phyloP scores from a whole-genome alignment of 495 filamentous ascomycete species.

The Hyaloscypha finlandica region DNA sequence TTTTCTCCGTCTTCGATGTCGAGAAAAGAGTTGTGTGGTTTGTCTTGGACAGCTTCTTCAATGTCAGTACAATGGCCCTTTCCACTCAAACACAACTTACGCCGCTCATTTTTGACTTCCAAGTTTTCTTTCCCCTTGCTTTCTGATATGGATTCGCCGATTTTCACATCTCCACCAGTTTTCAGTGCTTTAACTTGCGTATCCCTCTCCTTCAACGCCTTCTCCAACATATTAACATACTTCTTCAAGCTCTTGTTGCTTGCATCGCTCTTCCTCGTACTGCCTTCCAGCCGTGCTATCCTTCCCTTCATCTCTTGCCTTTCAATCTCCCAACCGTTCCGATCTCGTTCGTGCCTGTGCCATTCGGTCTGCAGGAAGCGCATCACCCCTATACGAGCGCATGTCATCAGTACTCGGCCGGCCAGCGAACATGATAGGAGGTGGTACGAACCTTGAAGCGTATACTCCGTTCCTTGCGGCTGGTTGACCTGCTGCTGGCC shows the following conservation, averaged over 20 bases:
- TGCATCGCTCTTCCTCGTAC: slow-evolving; percentile 78
- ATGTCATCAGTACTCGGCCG: slow-evolving; percentile 3
- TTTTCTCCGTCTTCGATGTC: slow-evolving; percentile 41
- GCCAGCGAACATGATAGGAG: slow-evolving; percentile 11
- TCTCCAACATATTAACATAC: slow-evolving; percentile 88
- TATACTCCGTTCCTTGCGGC: slow-evolving; percentile 93
- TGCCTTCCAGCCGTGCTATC: slow-evolving; percentile 94
- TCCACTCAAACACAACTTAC: slow-evolving; percentile 23
- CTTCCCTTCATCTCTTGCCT: slow-evolving; percentile 98
- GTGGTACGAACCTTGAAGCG: slow-evolving; percentile 74
- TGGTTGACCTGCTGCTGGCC: slow-evolving; percentile 56
- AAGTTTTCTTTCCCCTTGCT: slow-evolving; percentile 44
- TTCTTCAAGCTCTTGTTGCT: slow-evolving; percentile 84
- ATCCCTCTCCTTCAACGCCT: slow-evolving; percentile 73
- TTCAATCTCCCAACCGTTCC: slow-evolving; percentile 99
- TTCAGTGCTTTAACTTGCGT: slow-evolving; percentile 42
- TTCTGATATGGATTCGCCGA: slow-evolving; percentile 38
- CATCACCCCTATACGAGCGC: slow-evolving; percentile 77
- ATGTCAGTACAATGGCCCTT: slow-evolving; percentile 33
- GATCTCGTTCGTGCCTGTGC: slow-evolving; percentile 96
- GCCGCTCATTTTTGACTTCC: slow-evolving; percentile 19
- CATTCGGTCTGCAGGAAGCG: slow-evolving; percentile 98
- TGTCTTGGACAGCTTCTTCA: slow-evolving; percentile 33
- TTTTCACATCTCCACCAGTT: slow-evolving; percentile 35
- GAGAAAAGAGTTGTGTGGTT: slow-evolving; percentile 42